Percentiles rank a stretch among this genome's conserved stretches.
These are phyloP conservation scores for Hypoxylon sp. DNA, from an alignment of 2,329 filamentous ascomycete genomes.

Conservation along the genomic window DNA sequence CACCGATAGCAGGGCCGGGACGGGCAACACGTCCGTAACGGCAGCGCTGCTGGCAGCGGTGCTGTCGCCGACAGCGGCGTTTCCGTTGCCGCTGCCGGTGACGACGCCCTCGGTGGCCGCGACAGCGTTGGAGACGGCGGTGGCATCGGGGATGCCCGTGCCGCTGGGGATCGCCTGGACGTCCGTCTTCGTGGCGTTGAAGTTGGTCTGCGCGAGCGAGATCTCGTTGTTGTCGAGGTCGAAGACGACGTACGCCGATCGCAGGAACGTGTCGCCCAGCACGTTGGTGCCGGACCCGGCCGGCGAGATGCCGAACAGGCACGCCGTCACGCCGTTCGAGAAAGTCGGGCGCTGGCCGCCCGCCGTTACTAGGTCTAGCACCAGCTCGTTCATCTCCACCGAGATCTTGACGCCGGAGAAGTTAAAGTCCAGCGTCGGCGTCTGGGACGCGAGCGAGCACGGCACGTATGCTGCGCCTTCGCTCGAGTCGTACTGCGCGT, in stretches of 20 bases:
- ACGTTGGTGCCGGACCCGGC: constrained; percentile 67
- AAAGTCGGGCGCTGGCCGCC: constrained; percentile 63
- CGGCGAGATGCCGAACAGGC: constrained; percentile 75
- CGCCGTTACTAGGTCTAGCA: constrained; percentile 63
- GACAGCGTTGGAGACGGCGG: constrained; percentile 61
- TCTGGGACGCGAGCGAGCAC: constrained; percentile 61
- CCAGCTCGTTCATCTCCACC: constrained; percentile 69
- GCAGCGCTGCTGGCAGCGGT: constrained; percentile 24
- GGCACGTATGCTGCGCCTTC: constrained; percentile 71
- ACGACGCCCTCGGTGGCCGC: constrained; percentile 60
- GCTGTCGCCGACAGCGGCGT: constrained; percentile 32
- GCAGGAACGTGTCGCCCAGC: constrained; percentile 79
- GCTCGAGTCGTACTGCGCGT: constrained; percentile 64
- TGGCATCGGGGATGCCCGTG: constrained; percentile 65
- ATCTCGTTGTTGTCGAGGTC: constrained; percentile 79
- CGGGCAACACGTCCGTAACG: constrained; percentile 1
- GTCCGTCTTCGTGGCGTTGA: constrained; percentile 64
- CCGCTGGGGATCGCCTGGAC: constrained; percentile 68
- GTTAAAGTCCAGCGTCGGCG: constrained; percentile 62
- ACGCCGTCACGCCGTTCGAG: constrained; percentile 65
- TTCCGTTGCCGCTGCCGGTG: constrained; percentile 38
- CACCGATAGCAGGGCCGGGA: constrained; percentile 27
- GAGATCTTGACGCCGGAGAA: constrained; percentile 66
- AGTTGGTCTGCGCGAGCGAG: constrained; percentile 74
- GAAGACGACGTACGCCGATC: constrained; percentile 81